Evolutionary conservation across 805 yeast species (phyloP).

Genomic region (Priceomyces melissophilus): DNA sequence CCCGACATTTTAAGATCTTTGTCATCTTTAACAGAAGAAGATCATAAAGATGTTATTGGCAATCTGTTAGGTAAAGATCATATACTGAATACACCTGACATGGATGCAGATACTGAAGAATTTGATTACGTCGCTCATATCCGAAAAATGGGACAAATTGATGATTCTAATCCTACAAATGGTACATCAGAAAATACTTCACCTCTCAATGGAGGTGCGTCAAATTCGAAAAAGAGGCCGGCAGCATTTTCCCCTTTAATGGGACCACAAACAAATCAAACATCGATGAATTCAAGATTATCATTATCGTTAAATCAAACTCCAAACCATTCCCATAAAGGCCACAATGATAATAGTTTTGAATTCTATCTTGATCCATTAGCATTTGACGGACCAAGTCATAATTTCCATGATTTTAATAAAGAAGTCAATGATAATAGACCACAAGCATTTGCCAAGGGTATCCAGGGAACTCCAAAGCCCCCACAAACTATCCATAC

Average conservation of each 20-base stretch:
- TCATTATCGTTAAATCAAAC: slow-evolving; percentile 7
- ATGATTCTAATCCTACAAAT: slow-evolving; percentile 5
- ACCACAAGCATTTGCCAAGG: background rate
- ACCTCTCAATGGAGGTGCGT: background rate
- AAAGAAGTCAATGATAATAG: background rate
- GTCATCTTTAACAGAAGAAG: background rate
- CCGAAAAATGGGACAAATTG: slow-evolving; percentile 49
- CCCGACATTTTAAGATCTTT: background rate
- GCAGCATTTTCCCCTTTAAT: slow-evolving; percentile 16
- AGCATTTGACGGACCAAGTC: slow-evolving; percentile 45
- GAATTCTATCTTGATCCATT: slow-evolving; percentile 44
- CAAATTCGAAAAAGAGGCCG: slow-evolving; percentile 14
- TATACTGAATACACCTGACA: slow-evolving; percentile 5
- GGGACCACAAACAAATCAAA: background rate
- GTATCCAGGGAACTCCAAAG: too few relatives aligned
- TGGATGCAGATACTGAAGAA: slow-evolving; percentile 50
- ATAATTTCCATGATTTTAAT: slow-evolving; percentile 10
- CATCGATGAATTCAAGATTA: slow-evolving; percentile 11
- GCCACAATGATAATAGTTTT: slow-evolving; percentile 9
- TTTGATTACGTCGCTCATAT: slow-evolving; percentile 67
- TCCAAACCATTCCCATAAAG: background rate
- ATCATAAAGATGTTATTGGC: background rate
- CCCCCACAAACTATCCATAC: too few relatives aligned
- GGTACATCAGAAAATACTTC: slow-evolving; percentile 4
- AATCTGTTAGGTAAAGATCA: background rate